Conservation (phyloP, 768 basidiomycete species). For the Hericium alpestre region DNA sequence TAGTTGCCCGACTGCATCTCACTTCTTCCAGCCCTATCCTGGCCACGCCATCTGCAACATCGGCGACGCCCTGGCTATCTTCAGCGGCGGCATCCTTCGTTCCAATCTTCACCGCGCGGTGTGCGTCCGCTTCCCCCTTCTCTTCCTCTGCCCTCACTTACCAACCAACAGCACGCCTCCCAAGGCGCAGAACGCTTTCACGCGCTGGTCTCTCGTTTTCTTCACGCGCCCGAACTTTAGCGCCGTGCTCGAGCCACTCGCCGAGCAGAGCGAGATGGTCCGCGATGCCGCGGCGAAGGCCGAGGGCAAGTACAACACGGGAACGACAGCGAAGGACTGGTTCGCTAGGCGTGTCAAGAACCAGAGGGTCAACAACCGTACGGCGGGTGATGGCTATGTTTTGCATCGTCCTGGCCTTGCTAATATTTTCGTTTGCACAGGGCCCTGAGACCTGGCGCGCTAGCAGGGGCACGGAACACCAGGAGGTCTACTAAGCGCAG, state of each 20-base stretch:
- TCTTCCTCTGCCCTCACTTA: not conserved
- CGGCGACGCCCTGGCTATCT: conserved; percentile 22
- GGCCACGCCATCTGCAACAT: conserved; percentile 24
- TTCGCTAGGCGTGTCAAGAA: conserved; percentile 30
- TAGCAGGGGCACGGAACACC: conserved; percentile 2
- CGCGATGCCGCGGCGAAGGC: conserved; percentile 29
- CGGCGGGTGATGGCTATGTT: conserved; percentile 19
- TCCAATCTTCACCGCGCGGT: conserved; percentile 45
- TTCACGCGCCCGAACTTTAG: conserved; percentile 55
- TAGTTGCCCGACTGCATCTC: not conserved
- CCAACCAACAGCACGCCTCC: conserved; percentile 35
- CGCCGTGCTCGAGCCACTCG: conserved; percentile 38
- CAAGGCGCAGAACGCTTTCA: conserved; percentile 37
- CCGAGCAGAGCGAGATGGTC: conserved; percentile 40
- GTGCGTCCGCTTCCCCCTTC: conserved; percentile 21
- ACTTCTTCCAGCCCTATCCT: conserved; percentile 29
- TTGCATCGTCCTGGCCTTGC: not conserved
- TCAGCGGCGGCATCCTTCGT: conserved; percentile 21
- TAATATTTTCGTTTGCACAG: not conserved
- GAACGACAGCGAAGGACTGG: conserved; percentile 31
- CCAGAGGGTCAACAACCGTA: conserved; percentile 31
- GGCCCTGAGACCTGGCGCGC: conserved; percentile 5
- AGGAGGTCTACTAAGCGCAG: not conserved
- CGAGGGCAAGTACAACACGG: conserved; percentile 24
- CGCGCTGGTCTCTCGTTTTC: conserved; percentile 60